Conservation (phyloP, 495 filamentous ascomycete species). For the Aspergillus hancockii region DNA sequence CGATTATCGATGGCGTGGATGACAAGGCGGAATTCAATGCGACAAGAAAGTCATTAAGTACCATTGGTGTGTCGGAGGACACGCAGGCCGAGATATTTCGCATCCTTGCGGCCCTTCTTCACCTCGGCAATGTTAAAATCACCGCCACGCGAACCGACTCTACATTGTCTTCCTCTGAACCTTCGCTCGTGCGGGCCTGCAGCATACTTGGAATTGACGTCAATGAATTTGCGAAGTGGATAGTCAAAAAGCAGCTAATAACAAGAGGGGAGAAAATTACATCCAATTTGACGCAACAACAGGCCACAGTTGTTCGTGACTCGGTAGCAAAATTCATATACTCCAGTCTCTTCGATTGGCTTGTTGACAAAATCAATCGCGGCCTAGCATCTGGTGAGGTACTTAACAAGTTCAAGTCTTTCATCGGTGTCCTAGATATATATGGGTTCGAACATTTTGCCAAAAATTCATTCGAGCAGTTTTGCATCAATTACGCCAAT, state of each 20-base stretch:
- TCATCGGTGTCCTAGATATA: slow-evolving; percentile 99
- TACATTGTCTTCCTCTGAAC: slow-evolving; percentile 75
- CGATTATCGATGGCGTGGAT: slow-evolving; percentile 91
- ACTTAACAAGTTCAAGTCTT: slow-evolving; percentile 76
- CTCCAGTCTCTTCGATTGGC: slow-evolving; percentile 97
- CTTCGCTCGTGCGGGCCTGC: slow-evolving; percentile 78
- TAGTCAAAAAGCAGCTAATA: slow-evolving; percentile 97
- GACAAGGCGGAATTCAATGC: slow-evolving; percentile 92
- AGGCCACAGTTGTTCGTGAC: slow-evolving; percentile 92
- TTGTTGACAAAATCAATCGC: slow-evolving; percentile 91
- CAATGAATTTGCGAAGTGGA: slow-evolving; percentile 94
- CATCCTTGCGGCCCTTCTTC: slow-evolving; percentile 86
- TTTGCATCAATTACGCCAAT: slow-evolving; percentile 99
- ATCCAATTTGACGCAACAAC: slow-evolving; percentile 91
- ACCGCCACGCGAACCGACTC: slow-evolving; percentile 87
- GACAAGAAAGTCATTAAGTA: slow-evolving; percentile 79
- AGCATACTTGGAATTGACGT: slow-evolving; percentile 85
- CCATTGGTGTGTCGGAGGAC: slow-evolving; percentile 76
- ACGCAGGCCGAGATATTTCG: slow-evolving; percentile 87
- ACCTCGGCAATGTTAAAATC: slow-evolving; percentile 96
- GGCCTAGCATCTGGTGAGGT: slow-evolving; percentile 90
- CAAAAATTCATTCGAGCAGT: slow-evolving; percentile 99
- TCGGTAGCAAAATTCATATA: slow-evolving; percentile 99
- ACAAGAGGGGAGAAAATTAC: slow-evolving; percentile 97
- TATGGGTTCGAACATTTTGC: slow-evolving; percentile 99